Percentiles rank a stretch among this genome's conserved stretches.
These are phyloP conservation scores for Postia placenta DNA, from an alignment of 768 basidiomycete genomes.

Conservation along the genomic window DNA sequence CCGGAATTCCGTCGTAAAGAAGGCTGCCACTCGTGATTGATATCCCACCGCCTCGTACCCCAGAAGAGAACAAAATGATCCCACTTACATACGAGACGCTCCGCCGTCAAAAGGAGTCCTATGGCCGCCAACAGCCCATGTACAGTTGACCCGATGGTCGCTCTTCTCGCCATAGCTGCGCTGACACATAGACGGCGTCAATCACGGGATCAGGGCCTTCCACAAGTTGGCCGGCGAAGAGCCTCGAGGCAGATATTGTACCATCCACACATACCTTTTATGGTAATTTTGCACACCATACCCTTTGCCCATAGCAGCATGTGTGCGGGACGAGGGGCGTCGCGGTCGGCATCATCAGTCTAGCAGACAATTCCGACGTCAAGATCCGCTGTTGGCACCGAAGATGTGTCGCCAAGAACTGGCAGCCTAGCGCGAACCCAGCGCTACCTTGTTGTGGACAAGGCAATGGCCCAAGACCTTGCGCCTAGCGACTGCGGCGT, in stretches of 20 bases:
- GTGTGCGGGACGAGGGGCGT: conserved; percentile 2
- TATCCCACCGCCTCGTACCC: not conserved
- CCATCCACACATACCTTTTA: conserved; percentile 10
- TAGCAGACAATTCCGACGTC: not conserved
- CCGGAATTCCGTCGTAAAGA: not conserved
- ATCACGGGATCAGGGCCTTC: conserved; percentile 12
- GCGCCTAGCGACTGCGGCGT: too few species aligned
- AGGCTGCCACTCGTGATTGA: conserved; percentile 1
- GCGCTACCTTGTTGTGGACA: too few species aligned
- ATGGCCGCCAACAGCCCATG: not conserved
- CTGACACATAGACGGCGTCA: conserved; percentile 7
- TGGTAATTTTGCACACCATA: conserved; percentile 8
- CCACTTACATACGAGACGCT: not conserved
- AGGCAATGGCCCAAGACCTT: too few species aligned
- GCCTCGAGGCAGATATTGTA: conserved; percentile 19
- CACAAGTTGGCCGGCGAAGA: conserved; percentile 5
- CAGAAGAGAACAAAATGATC: not conserved
- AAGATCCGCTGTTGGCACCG: not conserved
- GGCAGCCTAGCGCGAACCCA: too few species aligned
- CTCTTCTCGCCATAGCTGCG: not conserved
- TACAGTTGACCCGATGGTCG: not conserved
- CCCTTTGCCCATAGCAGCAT: conserved; percentile 17
- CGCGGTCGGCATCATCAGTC: not conserved
- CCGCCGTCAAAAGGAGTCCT: not conserved
- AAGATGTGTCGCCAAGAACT: not conserved